Percentiles rank a stretch among this genome's conserved stretches.
phyloP scores from a whole-genome alignment of 2,329 filamentous ascomycete species.

The Trichoderma sp. region DNA sequence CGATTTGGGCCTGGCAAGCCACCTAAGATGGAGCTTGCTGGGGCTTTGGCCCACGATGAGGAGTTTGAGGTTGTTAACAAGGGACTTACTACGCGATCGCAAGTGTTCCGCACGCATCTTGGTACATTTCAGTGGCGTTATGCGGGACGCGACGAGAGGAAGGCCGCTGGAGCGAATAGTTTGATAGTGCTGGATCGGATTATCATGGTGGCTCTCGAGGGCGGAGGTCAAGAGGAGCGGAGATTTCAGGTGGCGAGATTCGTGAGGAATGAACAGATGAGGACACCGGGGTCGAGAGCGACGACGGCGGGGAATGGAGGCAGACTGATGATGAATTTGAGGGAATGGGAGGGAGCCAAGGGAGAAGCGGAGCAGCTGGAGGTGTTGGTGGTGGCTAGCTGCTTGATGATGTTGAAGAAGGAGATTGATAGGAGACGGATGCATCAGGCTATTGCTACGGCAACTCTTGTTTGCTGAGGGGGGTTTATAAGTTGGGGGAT shows the following conservation, averaged over 20 bases:
- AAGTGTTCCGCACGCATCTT: constrained; percentile 44
- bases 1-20: constrained; percentile 53
- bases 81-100: constrained; percentile 46
- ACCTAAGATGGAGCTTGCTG: constrained; percentile 41
- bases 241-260: constrained; percentile 41
- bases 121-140: constrained; percentile 58
- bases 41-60: constrained; percentile 23
- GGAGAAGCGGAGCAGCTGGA: constrained; percentile 40
- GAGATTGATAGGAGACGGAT: constrained; percentile 57
- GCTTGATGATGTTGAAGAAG: constrained; percentile 61
- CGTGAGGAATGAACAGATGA: constrained; percentile 38
- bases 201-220: constrained; percentile 31
- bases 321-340: constrained; percentile 43
- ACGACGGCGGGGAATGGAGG: constrained; percentile 50
- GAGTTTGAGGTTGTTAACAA: constrained; percentile 31
- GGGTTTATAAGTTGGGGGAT: not conserved
- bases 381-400: constrained; percentile 53
- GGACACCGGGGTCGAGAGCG: constrained; percentile 38
- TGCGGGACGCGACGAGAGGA: constrained; percentile 44
- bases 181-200: constrained; percentile 51
- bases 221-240: constrained; percentile 31
- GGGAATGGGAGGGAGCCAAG: constrained; percentile 35
- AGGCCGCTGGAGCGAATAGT: constrained; percentile 38
- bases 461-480: constrained; percentile 11
- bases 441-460: constrained; percentile 48